Base-by-base conservation (phyloP, 176 grass and related monocot species). In the Echinochloa phyllopogon region DNA sequence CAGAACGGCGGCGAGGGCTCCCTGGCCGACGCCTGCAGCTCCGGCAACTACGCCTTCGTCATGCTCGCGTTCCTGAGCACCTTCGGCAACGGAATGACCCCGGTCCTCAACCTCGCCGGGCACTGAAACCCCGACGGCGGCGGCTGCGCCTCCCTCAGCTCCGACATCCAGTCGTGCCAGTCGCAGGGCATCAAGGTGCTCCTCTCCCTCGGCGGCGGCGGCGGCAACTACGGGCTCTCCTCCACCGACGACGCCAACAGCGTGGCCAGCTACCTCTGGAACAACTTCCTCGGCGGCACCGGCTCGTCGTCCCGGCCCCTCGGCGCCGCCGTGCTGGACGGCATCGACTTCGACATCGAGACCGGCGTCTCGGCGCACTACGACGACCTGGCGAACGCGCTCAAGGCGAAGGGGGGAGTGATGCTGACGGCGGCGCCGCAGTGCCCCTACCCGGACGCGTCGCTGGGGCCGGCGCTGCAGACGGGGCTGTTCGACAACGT, bases 281-380 rank as follows among this genome's bases (percentile, higher is more conserved):
- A 94, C 79, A 92, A 82, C 74, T 97, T 61, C 70, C 85, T 97
- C 2, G 85, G 87, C 6, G 91, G 91, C 29, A 82, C 2, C 23
- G 58, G 36, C 43, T 76, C 65, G 16, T 6, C 72, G 0, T 79
- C 85, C 0, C 85, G 89, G 0, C 89, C 91, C 17, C 85, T 97
- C 40, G 94, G 91, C 48, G n/a, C 43, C 42, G 94, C 94, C 49
- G 74, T 90, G 14, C 94, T 97, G 20, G 91, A 97, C 68, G 94
- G 89, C 69, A 50, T 97, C 63, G 89, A 97, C 82, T 86, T 97
- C 79, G 85, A 97, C 79, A 94, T 92, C 80, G 87, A 91, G 74
- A 55, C 5, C 37, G 70, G 82, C 33, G 53, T 69, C 47, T 9
- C 74, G 27, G 62, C 67, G 47, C 72, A 94, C 75, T 97, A 74